Conservation (phyloP, 768 basidiomycete genomes). For the Rhodosporidiobolus sp. region DNA sequence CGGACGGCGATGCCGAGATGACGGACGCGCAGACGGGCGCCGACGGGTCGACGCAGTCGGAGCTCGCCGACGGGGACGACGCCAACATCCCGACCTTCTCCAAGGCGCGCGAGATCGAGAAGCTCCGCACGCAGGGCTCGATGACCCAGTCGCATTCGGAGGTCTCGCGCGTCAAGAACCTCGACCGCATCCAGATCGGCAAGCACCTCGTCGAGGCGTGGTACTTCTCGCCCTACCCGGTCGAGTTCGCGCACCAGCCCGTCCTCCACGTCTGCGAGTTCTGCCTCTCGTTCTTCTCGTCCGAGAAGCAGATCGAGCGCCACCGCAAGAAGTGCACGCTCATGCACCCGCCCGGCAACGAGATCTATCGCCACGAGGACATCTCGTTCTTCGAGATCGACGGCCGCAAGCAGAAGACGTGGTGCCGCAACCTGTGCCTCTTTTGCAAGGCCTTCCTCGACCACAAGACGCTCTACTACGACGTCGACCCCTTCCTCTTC, state of each 20-base stretch:
- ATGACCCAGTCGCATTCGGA: constrained; percentile 99
- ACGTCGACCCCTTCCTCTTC: constrained; percentile 99
- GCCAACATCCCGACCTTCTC: constrained; percentile 72
- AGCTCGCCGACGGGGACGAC: constrained; percentile 37
- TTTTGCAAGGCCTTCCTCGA: constrained; percentile 98
- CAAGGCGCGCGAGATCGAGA: constrained; percentile 98
- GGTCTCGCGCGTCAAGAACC: constrained; percentile 95
- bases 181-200: constrained; percentile 94
- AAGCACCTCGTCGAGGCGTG: constrained; percentile 97
- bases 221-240: constrained; percentile 99
- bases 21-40: constrained; percentile 55
- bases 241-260: constrained; percentile 94
- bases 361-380: constrained; percentile 96
- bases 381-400: constrained; percentile 98
- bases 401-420: constrained; percentile 89
- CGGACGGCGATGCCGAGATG: constrained; percentile 37
- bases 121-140: constrained; percentile 91
- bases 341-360: constrained; percentile 94
- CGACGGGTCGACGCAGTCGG: constrained; percentile 52
- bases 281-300: constrained; percentile 89
- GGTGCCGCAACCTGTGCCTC: constrained; percentile 94
- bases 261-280: constrained; percentile 97
- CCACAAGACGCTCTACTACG: constrained; percentile 99
- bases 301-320: constrained; percentile 81
- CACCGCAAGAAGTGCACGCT: constrained; percentile 89